These are phyloP conservation scores for Lactarius hengduanensis DNA, from an alignment of 768 basidiomycete species.

Conservation along the genomic window DNA sequence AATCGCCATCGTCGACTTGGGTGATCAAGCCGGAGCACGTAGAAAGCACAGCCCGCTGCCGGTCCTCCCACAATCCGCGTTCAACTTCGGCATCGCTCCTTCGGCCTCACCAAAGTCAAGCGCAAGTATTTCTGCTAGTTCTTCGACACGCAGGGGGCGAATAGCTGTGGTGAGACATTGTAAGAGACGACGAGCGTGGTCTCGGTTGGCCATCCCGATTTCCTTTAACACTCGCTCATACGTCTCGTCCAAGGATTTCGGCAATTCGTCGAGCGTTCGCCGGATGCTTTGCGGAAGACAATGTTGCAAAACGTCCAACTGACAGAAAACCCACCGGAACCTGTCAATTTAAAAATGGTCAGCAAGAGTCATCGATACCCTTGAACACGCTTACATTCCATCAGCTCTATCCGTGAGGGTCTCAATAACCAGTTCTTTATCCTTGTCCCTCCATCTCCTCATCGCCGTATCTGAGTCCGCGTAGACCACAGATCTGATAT, in stretches of 20 bases:
- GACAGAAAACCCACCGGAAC: neutral
- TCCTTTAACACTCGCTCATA: neutral
- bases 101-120: neutral
- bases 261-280: neutral
- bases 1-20: neutral
- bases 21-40: neutral
- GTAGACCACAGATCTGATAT: neutral
- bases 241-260: neutral
- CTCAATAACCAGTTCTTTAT: neutral
- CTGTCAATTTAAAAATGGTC: neutral
- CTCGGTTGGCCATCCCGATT: neutral
- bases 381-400: neutral
- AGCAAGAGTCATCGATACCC: neutral
- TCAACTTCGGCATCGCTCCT: neutral
- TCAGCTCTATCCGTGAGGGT: neutral
- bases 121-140: neutral
- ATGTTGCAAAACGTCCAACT: neutral
- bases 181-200: neutral
- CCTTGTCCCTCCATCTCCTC: slow-evolving; percentile 1
- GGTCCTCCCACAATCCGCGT: neutral
- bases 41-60: neutral
- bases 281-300: neutral
- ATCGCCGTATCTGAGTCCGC: neutral
- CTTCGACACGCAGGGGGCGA: neutral
- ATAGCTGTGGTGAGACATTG: neutral